These are phyloP conservation scores for Spongiforma sp. DNA, from an alignment of 1,284 basidiomycete genomes.

Conservation along the genomic window DNA sequence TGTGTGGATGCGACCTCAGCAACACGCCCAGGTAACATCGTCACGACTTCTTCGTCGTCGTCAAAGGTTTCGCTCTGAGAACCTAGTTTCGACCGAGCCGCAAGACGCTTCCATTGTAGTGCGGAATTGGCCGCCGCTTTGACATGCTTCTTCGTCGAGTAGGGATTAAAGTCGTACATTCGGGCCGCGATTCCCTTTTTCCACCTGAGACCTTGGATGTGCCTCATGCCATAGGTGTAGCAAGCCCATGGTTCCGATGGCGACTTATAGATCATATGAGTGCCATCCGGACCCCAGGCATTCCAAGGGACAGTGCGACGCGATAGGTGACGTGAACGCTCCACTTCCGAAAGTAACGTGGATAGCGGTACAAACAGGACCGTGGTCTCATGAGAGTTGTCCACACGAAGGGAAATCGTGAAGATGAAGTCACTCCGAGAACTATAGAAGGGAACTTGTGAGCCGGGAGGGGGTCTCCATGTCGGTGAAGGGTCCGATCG, in stretches of 20 bases:
- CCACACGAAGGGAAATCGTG: slow-evolving; percentile 22
- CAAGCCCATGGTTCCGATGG: slow-evolving; percentile 59
- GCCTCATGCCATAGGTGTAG: slow-evolving; percentile 58
- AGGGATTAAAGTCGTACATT: slow-evolving; percentile 38
- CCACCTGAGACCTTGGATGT: slow-evolving; percentile 36
- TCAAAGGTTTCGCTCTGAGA: slow-evolving; percentile 19
- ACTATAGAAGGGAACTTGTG: slow-evolving; percentile 23
- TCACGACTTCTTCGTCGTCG: slow-evolving; percentile 21
- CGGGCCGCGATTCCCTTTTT: slow-evolving; percentile 18
- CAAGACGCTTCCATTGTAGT: slow-evolving; percentile 25
- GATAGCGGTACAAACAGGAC: slow-evolving; percentile 31
- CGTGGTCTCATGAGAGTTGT: slow-evolving; percentile 11
- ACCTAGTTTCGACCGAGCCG: slow-evolving; percentile 4
- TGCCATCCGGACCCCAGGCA: slow-evolving; percentile 54
- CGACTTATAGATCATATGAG: slow-evolving; percentile 43
- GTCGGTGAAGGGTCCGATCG: slow-evolving; percentile 60
- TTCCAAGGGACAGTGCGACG: slow-evolving; percentile 49
- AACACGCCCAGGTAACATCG: slow-evolving; percentile 36
- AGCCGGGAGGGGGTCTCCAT: slow-evolving; percentile 41
- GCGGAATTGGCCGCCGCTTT: slow-evolving; percentile 11
- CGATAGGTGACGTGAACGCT: slow-evolving; percentile 46
- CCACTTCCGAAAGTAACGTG: slow-evolving; percentile 50
- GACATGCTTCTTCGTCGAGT: slow-evolving; percentile 22
- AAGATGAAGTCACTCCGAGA: slow-evolving; percentile 34
- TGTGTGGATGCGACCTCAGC: slow-evolving; percentile 13